These are phyloP conservation scores for Typha latifolia DNA, from an alignment of 176 grass and related monocot species.

Conservation along the genomic window DNA sequence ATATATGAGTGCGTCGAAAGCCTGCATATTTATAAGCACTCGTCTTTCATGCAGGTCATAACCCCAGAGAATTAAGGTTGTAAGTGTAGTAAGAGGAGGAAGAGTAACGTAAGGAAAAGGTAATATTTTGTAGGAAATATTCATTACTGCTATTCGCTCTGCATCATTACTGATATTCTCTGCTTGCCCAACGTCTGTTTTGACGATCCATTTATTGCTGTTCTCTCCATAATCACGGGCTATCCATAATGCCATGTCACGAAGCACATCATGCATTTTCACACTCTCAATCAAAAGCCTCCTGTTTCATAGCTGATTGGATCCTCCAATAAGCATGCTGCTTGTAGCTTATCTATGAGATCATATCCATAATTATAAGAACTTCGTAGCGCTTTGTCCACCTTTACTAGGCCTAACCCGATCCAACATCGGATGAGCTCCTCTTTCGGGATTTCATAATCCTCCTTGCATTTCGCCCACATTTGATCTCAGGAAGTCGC, in stretches of 20 bases:
- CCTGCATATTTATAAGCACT: neutral
- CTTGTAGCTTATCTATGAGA: constrained; percentile 12
- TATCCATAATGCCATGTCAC: constrained; percentile 24
- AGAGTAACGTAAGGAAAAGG: neutral
- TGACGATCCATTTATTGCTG: constrained; percentile 26
- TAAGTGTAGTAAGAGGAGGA: neutral
- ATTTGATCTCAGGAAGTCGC: neutral
- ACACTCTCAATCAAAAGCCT: neutral
- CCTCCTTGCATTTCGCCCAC: neutral
- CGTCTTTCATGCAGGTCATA: neutral
- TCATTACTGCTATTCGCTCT: constrained; percentile 23
- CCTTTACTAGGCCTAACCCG: constrained; percentile 21
- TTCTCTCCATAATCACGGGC: constrained; percentile 15
- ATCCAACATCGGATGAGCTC: constrained; percentile 33
- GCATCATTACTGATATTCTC: neutral
- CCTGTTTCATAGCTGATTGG: too few species aligned
- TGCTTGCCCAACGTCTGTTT: constrained; percentile 1
- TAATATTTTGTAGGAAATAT: constrained; percentile 3
- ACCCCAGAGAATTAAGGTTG: constrained; percentile 12
- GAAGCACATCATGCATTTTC: constrained; percentile 32
- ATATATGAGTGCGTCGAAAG: constrained; percentile 5
- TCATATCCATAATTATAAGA: constrained; percentile 9
- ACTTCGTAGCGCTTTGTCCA: neutral
- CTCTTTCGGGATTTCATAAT: constrained; percentile 1
- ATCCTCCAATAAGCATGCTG: constrained; percentile 15